Conservation (phyloP, 2,329 filamentous ascomycete species). For the Pseudogymnoascus destructans region DNA sequence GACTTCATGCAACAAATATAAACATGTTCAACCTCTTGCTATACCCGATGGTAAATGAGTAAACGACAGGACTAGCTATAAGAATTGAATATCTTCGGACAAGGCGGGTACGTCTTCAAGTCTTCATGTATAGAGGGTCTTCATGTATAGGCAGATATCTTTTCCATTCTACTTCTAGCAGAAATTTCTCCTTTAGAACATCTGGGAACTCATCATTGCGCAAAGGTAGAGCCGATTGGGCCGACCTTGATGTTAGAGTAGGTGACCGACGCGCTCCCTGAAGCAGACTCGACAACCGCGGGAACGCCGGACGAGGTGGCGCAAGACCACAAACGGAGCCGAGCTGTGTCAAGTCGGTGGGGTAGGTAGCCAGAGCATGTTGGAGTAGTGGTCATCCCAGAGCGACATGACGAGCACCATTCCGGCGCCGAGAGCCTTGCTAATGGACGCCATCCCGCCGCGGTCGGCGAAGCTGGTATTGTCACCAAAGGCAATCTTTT, state of each 20-base stretch:
- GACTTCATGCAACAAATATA: background rate
- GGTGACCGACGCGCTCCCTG: constrained; percentile 33
- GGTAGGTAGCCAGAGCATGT: constrained; percentile 66
- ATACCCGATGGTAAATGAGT: constrained; percentile 6
- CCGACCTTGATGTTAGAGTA: constrained; percentile 26
- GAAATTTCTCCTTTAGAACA: background rate
- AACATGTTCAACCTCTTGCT: background rate
- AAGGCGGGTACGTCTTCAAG: constrained; percentile 4
- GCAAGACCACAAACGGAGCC: constrained; percentile 44
- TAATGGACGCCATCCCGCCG: constrained; percentile 44
- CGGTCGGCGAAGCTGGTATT: constrained; percentile 36
- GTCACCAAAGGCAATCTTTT: constrained; percentile 44
- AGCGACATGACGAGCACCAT: constrained; percentile 54
- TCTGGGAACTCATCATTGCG: background rate
- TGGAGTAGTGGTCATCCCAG: constrained; percentile 42
- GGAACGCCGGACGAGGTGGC: constrained; percentile 39
- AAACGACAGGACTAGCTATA: background rate
- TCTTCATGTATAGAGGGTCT: background rate
- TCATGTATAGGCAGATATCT: background rate
- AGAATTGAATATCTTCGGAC: background rate
- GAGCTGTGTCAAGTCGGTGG: constrained; percentile 32
- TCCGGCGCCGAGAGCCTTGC: constrained; percentile 38
- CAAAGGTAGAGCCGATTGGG: constrained; percentile 25
- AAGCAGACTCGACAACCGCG: constrained; percentile 33
- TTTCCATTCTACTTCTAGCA: background rate